Base-by-base conservation (phyloP, 2,329 filamentous ascomycete genomes). In the Colletotrichum scovillei region DNA sequence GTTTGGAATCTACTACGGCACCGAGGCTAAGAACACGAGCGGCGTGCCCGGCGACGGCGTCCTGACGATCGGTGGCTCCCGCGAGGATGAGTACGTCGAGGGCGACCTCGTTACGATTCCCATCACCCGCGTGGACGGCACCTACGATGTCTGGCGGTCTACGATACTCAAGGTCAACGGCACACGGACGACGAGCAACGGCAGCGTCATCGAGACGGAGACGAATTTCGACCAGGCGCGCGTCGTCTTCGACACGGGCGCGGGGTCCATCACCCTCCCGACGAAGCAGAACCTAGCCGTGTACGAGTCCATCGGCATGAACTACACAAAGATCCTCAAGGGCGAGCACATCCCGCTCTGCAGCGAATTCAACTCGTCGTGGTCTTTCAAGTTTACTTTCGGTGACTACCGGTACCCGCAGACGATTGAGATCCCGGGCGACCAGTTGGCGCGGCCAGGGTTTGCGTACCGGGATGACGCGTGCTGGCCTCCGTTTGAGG, bases 401-500 rank as follows among this genome's bases (percentile, higher is more conserved):
- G 76, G 69, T 8, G 77, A 73, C 7, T 62, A 64, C 0, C 67
- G 69, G 9, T 11, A 56, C n/a, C 69, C 69, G 12, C 55, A 62
- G 63, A 42, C 49, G 7, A 42, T 83, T 24, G 81, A 78, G 24
- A 3, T 84, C 6, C 79, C 77, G 0, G 82, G 82, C 12, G 79
- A 81, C 19, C 76, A 80, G 76, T 75, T 84, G 2, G 76, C 76
- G 19, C 19, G 72, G 0, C 79, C 81, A 0, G 82, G 82, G 1
- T 83, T 82, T 67, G 81, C 81, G 3, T 72, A 79, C 65, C 67
- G 79, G 22, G 77, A 78, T 0, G 80, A 81, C 52, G 79, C 77
- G 5, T 84, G 82, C 80, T 81, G 78, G 78, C 82, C 82, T 14
- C 82, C 82, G 0, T 80, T 84, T 9, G 76, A 81, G 9, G 62